A percentile compares a stretch with the other conserved stretches of the same genome.
These are phyloP conservation scores for Sutorius eximius DNA, from an alignment of 1,284 basidiomycete genomes.

Conservation along the genomic window DNA sequence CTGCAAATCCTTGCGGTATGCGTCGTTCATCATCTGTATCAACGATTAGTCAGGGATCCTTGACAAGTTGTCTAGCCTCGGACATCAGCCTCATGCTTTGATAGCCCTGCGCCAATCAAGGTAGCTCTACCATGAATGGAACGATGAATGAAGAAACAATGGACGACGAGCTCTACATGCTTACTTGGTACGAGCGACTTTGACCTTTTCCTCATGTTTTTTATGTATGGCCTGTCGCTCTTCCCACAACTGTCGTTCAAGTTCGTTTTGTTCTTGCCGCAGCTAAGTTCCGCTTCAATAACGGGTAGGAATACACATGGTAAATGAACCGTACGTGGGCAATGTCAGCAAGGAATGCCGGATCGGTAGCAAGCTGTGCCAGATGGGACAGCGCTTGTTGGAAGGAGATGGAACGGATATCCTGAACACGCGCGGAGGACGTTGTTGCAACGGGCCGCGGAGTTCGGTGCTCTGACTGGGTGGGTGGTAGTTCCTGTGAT, in stretches of 20 bases:
- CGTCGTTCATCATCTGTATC: conserved; percentile 56
- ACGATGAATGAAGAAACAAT: conserved; percentile 4
- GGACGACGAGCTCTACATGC: conserved; percentile 21
- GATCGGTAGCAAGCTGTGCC: conserved; percentile 53
- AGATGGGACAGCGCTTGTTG: conserved; percentile 63
- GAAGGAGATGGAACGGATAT: conserved; percentile 54
- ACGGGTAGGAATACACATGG: not conserved
- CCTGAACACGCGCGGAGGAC: conserved; percentile 23
- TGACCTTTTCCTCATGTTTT: conserved; percentile 69
- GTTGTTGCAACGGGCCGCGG: conserved; percentile 15
- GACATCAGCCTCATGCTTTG: conserved; percentile 70
- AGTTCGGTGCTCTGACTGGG: conserved; percentile 7
- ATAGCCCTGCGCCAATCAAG: conserved; percentile 61
- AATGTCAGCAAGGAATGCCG: conserved; percentile 47
- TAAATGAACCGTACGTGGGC: conserved; percentile 43
- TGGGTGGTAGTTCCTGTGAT: conserved; percentile 13
- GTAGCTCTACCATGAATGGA: conserved; percentile 39
- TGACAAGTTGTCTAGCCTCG: conserved; percentile 26
- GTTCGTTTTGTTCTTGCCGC: conserved; percentile 61
- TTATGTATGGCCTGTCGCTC: conserved; percentile 59
- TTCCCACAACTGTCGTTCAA: conserved; percentile 65
- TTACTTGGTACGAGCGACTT: conserved; percentile 63
- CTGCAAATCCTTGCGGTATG: conserved; percentile 60
- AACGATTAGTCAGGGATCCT: conserved; percentile 11
- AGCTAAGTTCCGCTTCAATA: conserved; percentile 36